phyloP scores from a whole-genome alignment of 2,329 filamentous ascomycete genomes.

The Plectosphaerella sp. region DNA sequence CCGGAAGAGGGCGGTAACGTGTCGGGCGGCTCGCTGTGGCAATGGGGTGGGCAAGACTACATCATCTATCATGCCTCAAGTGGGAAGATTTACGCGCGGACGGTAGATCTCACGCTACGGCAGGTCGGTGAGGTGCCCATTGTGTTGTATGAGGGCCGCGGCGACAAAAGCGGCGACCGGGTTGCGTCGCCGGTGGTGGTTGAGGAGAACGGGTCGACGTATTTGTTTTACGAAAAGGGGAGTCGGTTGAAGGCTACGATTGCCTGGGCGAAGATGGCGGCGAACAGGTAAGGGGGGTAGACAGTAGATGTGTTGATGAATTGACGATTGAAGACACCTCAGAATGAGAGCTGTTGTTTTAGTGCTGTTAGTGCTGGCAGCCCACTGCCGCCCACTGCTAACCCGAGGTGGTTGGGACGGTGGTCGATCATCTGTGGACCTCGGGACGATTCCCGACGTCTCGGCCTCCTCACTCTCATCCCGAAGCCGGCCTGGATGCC shows the following conservation, averaged over 20 bases:
- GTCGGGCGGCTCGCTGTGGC: conserved; percentile 10
- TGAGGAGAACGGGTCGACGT: conserved; percentile 3
- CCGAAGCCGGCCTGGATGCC: no score
- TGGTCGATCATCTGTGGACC: background rate
- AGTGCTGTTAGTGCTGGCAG: background rate
- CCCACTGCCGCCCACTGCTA: background rate
- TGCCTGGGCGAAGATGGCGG: conserved; percentile 11
- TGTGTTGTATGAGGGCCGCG: conserved; percentile 9
- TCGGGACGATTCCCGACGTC: background rate
- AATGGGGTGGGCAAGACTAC: conserved; percentile 11
- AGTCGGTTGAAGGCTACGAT: conserved; percentile 12
- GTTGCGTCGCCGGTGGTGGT: conserved; percentile 11
- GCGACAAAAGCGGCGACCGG: conserved; percentile 4
- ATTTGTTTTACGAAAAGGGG: conserved; percentile 13
- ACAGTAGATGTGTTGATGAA: no score
- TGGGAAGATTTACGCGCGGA: conserved; percentile 13
- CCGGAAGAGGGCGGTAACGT: conserved; percentile 11
- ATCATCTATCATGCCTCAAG: conserved; percentile 13
- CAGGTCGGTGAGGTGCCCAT: conserved; percentile 9
- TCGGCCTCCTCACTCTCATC: background rate
- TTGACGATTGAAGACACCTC: background rate
- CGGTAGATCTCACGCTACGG: conserved; percentile 11
- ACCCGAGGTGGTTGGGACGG: no score
- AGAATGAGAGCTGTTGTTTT: background rate
- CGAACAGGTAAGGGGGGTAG: background rate